Evolutionary conservation across 1,284 basidiomycete genomes (phyloP), one percentile per base, ranked within the genome.

Genomic region (Athelia sp.): DNA sequence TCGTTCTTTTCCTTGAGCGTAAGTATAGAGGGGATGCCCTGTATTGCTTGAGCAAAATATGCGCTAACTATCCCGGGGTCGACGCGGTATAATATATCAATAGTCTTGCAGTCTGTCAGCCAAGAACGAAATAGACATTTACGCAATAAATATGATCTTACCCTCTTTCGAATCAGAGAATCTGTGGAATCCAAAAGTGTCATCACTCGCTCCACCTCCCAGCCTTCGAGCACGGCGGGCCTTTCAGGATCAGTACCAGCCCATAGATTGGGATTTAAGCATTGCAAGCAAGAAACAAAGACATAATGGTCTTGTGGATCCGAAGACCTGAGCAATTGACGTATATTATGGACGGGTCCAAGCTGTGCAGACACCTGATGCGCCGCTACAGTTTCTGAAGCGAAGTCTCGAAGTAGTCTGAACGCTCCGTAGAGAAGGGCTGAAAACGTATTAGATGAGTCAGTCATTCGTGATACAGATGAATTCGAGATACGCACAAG

Each of bases 161-260:
- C 87, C 72, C 74, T 81, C 48, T 65, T 72, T 47, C 85, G 73
- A 43, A 88, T 76, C n/a, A 72, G 57, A 11, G 61, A 54, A 62
- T 90, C 88, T 2, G 70, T 61, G 4, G 76, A 81, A 51, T 81
- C 75, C 21, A 90, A 65, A 18, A 84, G 65, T 50, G 72, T 73
- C 77, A 90, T 83, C 21, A 90, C 70, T 31, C 71, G 69, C 51
- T 83, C 82, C 26, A 90, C 87, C 51, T 90, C 87, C 73, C 75
- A 76, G 49, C 70, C 77, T 29, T 87, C 82, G 45, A 90, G 62
- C 3, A 79, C 66, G 2, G 78, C 66, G 31, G 75, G 72, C 22
- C 74, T 64, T 4, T 74, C 70, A 2, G 70, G 61, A 14, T 62
- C 65, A 3, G 73, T 81, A 9, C 87, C 87, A 4, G 85, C 82